Base-by-base conservation (phyloP, 208 protist species). In the Leptomonas seymouri region DNA sequence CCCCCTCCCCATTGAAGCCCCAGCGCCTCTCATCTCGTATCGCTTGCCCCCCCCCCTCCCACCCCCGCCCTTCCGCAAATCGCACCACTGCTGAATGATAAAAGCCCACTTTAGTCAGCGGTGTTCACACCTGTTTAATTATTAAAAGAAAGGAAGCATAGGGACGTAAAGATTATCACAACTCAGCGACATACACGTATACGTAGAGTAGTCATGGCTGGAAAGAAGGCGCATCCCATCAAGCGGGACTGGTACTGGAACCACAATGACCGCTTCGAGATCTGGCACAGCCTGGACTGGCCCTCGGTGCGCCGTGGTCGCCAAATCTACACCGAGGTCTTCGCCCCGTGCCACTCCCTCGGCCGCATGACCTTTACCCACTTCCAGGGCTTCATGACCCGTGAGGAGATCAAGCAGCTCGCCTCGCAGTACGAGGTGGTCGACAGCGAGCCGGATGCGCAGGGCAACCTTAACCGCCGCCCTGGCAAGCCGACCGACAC, bases 261-360 rank as follows among this genome's bases (percentile, higher is more conserved):
- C 68, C 84, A 95, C 67, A 91, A 93, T 78, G 90, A 95, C 58
- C 86, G 78, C 69, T 91, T 91, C 53, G 90, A 93, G 58, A 91
- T 97, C 65, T 94, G 85, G 86, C 88, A 93, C 81, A 93, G 91
- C 76, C 79, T 94, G 18, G 91, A 97, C 80, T 94, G 91, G 91
- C 88, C 88, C 53, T 90, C 89, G 42, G 93, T 99, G 27, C 94
- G 98, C 66, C 96, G 98, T 71, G 98, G 98, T 30, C 93, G 97
- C 61, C 90, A 99, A 82, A 98, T 99, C 53, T 99, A 99, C 88
- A 98, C 93, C 41, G 91, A 99, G 78, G 97, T 99, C 6, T 99
- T 98, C 77, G 86, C 93, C 20, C 93, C 98, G n/a, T 99, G 98
- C 87, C 98, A 99, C 89, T 85, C 88, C 34, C 84, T 99, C 45